A percentile compares a stretch with the other conserved stretches of the same genome.
Evolutionary conservation across 1,284 basidiomycete species (phyloP).

Genomic region (Baeospora myosura): DNA sequence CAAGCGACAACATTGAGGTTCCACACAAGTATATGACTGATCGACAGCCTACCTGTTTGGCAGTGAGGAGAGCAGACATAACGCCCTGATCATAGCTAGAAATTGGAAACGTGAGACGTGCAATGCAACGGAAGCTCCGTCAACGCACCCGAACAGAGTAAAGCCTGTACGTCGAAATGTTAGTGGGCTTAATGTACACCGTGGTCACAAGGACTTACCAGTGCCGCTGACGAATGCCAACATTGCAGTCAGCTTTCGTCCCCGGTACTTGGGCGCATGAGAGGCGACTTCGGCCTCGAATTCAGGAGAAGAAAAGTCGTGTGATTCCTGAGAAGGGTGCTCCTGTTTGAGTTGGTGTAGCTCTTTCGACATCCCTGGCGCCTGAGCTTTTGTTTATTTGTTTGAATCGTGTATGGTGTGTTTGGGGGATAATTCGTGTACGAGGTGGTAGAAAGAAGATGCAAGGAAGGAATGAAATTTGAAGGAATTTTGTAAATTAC

Average conservation of each 20-base stretch:
- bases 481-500: too few species aligned
- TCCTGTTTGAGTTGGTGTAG: background rate
- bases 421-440: too few species aligned
- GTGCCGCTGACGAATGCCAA: conserved; percentile 47
- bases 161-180: too few species aligned
- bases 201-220: too few species aligned
- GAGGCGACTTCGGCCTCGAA: conserved; percentile 19
- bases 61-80: conserved; percentile 53
- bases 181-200: too few species aligned
- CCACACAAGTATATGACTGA: background rate
- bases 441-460: too few species aligned
- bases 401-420: too few species aligned
- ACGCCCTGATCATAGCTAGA: conserved; percentile 57
- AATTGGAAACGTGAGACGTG: conserved; percentile 8
- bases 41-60: conserved; percentile 30
- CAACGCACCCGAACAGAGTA: conserved; percentile 47
- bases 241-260: conserved; percentile 34
- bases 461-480: too few species aligned
- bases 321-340: too few species aligned
- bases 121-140: background rate
- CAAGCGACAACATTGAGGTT: conserved; percentile 1
- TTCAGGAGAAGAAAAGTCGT: background rate
- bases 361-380: too few species aligned
- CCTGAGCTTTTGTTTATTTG: too few species aligned
- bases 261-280: conserved; percentile 30